Base-by-base conservation (phyloP, 768 basidiomycete genomes). In the Melanogaster broomeanus region DNA sequence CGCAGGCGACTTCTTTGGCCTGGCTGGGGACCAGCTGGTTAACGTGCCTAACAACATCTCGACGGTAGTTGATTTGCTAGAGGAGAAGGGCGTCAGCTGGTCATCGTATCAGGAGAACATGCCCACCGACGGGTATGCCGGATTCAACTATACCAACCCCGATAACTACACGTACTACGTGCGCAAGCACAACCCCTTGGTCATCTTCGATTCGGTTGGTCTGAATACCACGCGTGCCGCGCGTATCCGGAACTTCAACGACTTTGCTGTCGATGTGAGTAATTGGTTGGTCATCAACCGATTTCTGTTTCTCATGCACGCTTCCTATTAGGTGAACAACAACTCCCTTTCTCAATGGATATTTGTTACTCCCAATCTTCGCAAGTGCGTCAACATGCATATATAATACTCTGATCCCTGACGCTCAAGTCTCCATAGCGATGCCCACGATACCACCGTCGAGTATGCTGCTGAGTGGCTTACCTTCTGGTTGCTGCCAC, bases 281-380 rank as follows among this genome's bases (percentile, higher is more conserved):
- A 16, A 5, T 37, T 18, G n/a, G 4, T 7, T 19, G 9, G 16
- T 33, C 18, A n/a, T 40, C 25, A 25, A 13, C n/a, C n/a, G n/a
- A n/a, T n/a, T n/a, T 3, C 16, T 33, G 4, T 34, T 22, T 25
- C 48, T 19, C 16, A 45, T 60, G 30, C 48, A 21, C 28, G 28
- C 25, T 5, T 22, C 11, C 9, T 7, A 35, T 18, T 10, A 67
- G 68, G 16, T 69, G 31, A 55, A 73, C 21, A 74, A 75, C 9
- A 64, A 75, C 40, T 70, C 69, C 2, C 63, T 87, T 38, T 77
- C 83, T 11, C 83, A 85, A 48, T 86, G 83, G 81, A 55, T 73
- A 8, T 85, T 81, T 56, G 71, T 87, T 47, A 85, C 85, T 2
- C 85, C 85, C 12, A 86, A 87, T 62, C 69, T 82, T 11, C 61